phyloP scores from a whole-genome alignment of 2,329 filamentous ascomycete species.

The Fusarium nurragi region DNA sequence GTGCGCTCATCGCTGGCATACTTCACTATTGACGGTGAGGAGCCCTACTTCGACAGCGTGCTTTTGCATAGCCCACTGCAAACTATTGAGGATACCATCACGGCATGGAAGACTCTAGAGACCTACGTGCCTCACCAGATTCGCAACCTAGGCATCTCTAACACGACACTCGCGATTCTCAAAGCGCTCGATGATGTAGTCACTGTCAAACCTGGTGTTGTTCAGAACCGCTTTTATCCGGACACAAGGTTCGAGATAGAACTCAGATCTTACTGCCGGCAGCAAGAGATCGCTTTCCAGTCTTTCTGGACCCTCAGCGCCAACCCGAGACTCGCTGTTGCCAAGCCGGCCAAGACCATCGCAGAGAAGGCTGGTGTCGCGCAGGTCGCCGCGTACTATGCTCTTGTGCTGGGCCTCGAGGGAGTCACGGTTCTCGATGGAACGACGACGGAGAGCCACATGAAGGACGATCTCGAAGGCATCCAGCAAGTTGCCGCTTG shows the following conservation, averaged over 20 bases:
- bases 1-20: conserved; percentile 73
- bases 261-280: conserved; percentile 63
- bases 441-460: conserved; percentile 57
- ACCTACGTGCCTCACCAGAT: conserved; percentile 72
- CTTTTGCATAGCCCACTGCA: conserved; percentile 72
- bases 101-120: conserved; percentile 74
- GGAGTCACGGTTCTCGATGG: conserved; percentile 57
- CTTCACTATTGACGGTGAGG: conserved; percentile 57
- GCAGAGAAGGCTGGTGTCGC: conserved; percentile 53
- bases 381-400: conserved; percentile 56
- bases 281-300: conserved; percentile 58
- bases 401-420: conserved; percentile 59
- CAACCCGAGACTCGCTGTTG: conserved; percentile 53
- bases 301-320: conserved; percentile 65
- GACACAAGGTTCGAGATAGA: conserved; percentile 67
- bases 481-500: conserved; percentile 53
- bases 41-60: conserved; percentile 73
- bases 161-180: conserved; percentile 69
- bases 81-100: conserved; percentile 59
- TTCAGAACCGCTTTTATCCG: conserved; percentile 79
- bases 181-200: conserved; percentile 59
- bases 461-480: conserved; percentile 60
- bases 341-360: conserved; percentile 60
- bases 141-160: conserved; percentile 78
- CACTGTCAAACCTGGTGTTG: conserved; percentile 61